These are phyloP conservation scores for Penicillium freii DNA, from an alignment of 2,329 filamentous ascomycete genomes.

Conservation along the genomic window DNA sequence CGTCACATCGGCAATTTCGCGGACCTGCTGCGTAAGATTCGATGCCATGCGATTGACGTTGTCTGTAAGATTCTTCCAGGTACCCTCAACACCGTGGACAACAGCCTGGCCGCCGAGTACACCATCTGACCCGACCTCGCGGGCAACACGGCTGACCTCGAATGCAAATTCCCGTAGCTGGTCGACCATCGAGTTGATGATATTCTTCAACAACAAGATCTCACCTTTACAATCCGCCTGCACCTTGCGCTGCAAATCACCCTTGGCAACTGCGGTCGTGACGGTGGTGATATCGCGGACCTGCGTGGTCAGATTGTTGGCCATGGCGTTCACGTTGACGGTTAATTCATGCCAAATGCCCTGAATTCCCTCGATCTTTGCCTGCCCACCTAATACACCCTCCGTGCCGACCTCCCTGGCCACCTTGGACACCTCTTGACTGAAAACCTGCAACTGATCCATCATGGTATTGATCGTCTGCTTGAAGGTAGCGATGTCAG, in stretches of 20 bases:
- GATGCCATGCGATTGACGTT: conserved; percentile 97
- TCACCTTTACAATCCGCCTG: conserved; percentile 85
- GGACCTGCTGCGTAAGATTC: conserved; percentile 91
- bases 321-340: conserved; percentile 80
- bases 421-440: conserved; percentile 75
- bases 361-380: conserved; percentile 74
- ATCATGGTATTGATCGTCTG: conserved; percentile 86
- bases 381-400: conserved; percentile 74
- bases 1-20: conserved; percentile 92
- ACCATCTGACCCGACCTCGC: conserved; percentile 91
- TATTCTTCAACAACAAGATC: conserved; percentile 88
- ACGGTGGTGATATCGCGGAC: conserved; percentile 86
- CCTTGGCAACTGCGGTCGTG: conserved; percentile 67
- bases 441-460: conserved; percentile 74
- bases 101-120: conserved; percentile 87
- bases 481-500: conserved; percentile 48
- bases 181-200: conserved; percentile 97
- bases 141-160: conserved; percentile 88
- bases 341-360: conserved; percentile 83
- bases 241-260: conserved; percentile 91
- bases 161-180: conserved; percentile 91
- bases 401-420: conserved; percentile 78
- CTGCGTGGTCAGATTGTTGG: conserved; percentile 79
- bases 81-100: conserved; percentile 89
- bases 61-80: conserved; percentile 88